Conservation (phyloP, 2,329 filamentous ascomycete species). For the Cladosporium sp. region DNA sequence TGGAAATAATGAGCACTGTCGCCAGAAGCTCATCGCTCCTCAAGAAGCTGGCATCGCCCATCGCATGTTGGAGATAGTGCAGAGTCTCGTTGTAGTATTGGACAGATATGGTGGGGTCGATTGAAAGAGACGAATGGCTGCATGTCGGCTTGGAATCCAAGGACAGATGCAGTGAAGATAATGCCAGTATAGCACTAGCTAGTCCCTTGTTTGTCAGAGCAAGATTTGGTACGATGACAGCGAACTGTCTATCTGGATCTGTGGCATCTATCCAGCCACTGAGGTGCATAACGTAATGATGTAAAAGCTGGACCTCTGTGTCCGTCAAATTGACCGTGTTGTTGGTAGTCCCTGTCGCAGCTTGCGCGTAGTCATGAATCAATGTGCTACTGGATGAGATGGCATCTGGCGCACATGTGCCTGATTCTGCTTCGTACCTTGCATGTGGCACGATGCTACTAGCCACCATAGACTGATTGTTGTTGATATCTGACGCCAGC, state of each 20-base stretch:
- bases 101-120: conserved; percentile 30
- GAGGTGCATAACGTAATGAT: conserved; percentile 37
- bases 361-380: background rate
- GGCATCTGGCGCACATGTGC: background rate
- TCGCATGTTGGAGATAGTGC: conserved; percentile 58
- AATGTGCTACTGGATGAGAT: background rate
- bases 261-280: conserved; percentile 44
- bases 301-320: conserved; percentile 38
- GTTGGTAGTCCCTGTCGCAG: background rate
- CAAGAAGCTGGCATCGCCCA: conserved; percentile 57
- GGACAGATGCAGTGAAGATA: conserved; percentile 52
- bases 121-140: conserved; percentile 17
- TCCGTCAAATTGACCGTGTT: conserved; percentile 28
- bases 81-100: conserved; percentile 63
- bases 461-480: conserved; percentile 25
- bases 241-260: conserved; percentile 41
- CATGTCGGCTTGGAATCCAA: conserved; percentile 32
- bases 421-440: background rate
- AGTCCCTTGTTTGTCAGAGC: conserved; percentile 55
- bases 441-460: background rate
- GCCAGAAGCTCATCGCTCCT: conserved; percentile 57
- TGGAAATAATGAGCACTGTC: conserved; percentile 60
- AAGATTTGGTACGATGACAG: conserved; percentile 35
- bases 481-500: conserved; percentile 42
- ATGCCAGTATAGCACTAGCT: conserved; percentile 57